phyloP scores from a whole-genome alignment of 2,329 filamentous ascomycete species.

The Neofusicoccum ribis region DNA sequence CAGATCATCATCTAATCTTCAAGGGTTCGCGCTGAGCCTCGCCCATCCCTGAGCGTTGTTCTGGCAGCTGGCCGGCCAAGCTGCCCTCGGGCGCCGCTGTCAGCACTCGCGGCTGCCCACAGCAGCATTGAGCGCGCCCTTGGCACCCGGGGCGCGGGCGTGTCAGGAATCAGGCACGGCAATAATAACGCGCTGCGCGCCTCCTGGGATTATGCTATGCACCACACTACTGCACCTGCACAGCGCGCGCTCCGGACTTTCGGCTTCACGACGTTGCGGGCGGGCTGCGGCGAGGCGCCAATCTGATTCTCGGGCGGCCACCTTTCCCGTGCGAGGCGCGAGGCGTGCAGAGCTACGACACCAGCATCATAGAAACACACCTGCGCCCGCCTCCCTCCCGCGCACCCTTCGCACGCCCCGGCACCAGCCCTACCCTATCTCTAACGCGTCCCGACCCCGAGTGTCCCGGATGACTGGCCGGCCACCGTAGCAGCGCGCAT shows the following conservation, averaged over 20 bases:
- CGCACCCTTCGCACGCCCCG: neutral
- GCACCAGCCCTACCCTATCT: conserved; percentile 13
- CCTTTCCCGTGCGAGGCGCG: conserved; percentile 13
- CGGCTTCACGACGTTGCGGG: conserved; percentile 18
- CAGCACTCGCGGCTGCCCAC: conserved; percentile 4
- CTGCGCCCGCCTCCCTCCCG: neutral
- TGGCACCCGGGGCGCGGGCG: conserved; percentile 9
- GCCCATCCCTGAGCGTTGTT: conserved; percentile 18
- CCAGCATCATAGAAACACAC: conserved; percentile 16
- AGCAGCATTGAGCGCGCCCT: conserved; percentile 11
- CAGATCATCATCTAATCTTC: conserved; percentile 19
- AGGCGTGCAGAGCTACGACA: conserved; percentile 14
- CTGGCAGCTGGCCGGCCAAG: neutral
- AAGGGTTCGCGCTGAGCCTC: conserved; percentile 17
- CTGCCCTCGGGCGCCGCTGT: neutral
- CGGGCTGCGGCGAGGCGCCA: conserved; percentile 6
- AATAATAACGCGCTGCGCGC: conserved; percentile 10
- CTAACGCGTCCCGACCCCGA: conserved; percentile 15
- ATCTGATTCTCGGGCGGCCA: conserved; percentile 15
- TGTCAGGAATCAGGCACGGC: conserved; percentile 17
- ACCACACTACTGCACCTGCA: neutral
- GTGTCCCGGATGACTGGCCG: conserved; percentile 10
- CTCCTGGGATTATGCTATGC: conserved; percentile 16
- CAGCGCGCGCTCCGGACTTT: conserved; percentile 12
- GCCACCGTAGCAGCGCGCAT: neutral